Evolutionary conservation across 495 filamentous ascomycete species (phyloP).

Genomic region (Peziza echinospora): DNA sequence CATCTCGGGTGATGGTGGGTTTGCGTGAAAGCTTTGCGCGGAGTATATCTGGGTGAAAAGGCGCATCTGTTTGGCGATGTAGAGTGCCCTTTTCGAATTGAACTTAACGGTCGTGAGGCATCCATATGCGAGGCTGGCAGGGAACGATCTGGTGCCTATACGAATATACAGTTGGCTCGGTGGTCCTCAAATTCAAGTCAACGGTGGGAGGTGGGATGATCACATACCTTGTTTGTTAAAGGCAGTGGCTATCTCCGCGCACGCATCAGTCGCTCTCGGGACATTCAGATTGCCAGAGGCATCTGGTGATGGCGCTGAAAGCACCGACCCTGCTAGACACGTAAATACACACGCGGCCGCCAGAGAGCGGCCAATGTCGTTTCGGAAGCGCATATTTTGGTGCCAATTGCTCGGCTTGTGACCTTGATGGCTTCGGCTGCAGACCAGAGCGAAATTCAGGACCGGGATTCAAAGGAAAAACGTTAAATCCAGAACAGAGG

Average conservation of each 20-base stretch:
- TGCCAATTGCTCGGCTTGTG: no score
- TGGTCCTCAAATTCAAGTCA: not conserved
- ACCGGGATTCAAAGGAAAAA: no score
- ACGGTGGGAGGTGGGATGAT: not conserved
- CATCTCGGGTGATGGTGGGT: slow-evolving; percentile 13
- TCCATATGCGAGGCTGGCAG: not conserved
- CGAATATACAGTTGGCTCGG: not conserved
- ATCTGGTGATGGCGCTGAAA: not conserved
- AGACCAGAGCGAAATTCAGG: no score
- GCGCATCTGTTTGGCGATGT: slow-evolving; percentile 3
- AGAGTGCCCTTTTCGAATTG: not conserved
- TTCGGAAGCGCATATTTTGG: not conserved
- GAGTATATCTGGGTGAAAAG: slow-evolving; percentile 12
- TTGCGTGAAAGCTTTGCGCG: slow-evolving; percentile 10
- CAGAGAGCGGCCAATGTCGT: not conserved
- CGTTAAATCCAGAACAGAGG: no score
- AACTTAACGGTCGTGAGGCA: not conserved
- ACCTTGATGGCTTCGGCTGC: no score
- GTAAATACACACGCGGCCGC: not conserved
- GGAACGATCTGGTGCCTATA: not conserved
- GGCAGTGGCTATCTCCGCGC: not conserved
- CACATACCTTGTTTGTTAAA: not conserved
- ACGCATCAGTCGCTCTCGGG: not conserved
- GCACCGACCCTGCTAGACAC: not conserved
- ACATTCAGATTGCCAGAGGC: not conserved